A percentile compares a stretch with the other conserved stretches of the same genome.
These are phyloP conservation scores for Botrytis pseudocinerea DNA, from an alignment of 2,329 filamentous ascomycete species.

Conservation along the genomic window DNA sequence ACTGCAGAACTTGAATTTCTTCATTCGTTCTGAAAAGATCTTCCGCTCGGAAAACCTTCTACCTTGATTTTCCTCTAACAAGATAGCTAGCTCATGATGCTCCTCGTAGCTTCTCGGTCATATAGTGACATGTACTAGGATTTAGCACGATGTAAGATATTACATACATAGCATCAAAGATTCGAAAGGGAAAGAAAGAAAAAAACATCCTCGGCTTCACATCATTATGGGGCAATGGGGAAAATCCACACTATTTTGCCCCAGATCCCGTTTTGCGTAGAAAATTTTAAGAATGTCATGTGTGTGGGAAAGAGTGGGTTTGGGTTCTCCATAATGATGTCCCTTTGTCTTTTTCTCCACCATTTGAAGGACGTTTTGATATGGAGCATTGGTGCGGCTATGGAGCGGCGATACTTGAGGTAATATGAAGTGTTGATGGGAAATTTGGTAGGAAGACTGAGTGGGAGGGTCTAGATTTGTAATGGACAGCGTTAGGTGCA, in stretches of 20 bases:
- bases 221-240: conserved; percentile 11
- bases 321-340: conserved; percentile 7
- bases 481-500: not conserved
- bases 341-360: not conserved
- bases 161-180: not conserved
- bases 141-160: not conserved
- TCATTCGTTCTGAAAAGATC: not conserved
- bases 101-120: not conserved
- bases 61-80: not conserved
- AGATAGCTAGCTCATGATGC: not conserved
- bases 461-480: conserved; percentile 7
- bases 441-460: not conserved
- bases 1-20: not conserved
- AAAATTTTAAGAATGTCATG: conserved; percentile 15
- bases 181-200: not conserved
- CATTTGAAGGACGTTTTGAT: not conserved
- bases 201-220: conserved; percentile 8
- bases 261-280: conserved; percentile 7
- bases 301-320: conserved; percentile 11
- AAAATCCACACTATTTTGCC: conserved; percentile 4
- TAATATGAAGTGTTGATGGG: not conserved
- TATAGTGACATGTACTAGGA: not conserved
- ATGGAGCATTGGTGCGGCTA: not conserved
- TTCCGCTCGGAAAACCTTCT: not conserved
- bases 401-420: not conserved